Percentiles rank a stretch among this genome's conserved stretches.
These are phyloP conservation scores for Epichloe coenophiala DNA, from an alignment of 2,329 filamentous ascomycete species.

Conservation along the genomic window DNA sequence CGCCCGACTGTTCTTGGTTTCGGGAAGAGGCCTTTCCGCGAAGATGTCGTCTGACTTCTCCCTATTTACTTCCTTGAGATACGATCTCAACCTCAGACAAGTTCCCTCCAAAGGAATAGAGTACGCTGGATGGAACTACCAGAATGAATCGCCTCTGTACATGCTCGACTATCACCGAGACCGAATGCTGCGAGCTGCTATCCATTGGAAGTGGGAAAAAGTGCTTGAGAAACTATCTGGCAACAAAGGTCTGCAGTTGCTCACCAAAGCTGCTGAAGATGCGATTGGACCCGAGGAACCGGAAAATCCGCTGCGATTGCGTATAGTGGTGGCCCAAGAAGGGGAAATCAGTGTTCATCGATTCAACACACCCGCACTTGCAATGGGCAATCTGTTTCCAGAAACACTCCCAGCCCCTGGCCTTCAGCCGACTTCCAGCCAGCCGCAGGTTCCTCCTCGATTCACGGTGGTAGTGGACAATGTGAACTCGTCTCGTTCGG, in stretches of 20 bases:
- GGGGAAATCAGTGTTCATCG: constrained; percentile 33
- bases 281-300: constrained; percentile 22
- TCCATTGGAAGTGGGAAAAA: constrained; percentile 39
- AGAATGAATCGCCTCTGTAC: constrained; percentile 51
- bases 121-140: constrained; percentile 39
- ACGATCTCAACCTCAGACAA: constrained; percentile 44
- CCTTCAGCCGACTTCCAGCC: constrained; percentile 8
- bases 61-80: constrained; percentile 60
- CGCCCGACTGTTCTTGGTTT: background rate
- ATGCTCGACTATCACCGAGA: constrained; percentile 69
- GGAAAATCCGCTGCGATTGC: constrained; percentile 32
- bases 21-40: background rate
- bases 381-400: constrained; percentile 45
- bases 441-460: constrained; percentile 14
- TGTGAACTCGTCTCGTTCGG: constrained; percentile 29
- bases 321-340: constrained; percentile 37
- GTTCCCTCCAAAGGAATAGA: constrained; percentile 24
- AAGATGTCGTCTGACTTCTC: constrained; percentile 35
- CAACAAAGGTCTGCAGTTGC: constrained; percentile 26
- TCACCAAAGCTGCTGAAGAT: constrained; percentile 20
- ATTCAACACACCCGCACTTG: constrained; percentile 21
- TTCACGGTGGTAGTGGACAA: constrained; percentile 34
- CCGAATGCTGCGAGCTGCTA: constrained; percentile 54
- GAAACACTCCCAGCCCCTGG: constrained; percentile 34
- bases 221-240: constrained; percentile 33